phyloP scores from a whole-genome alignment of 2,329 filamentous ascomycete genomes.

The Chrysoporthe deuterocubensis region DNA sequence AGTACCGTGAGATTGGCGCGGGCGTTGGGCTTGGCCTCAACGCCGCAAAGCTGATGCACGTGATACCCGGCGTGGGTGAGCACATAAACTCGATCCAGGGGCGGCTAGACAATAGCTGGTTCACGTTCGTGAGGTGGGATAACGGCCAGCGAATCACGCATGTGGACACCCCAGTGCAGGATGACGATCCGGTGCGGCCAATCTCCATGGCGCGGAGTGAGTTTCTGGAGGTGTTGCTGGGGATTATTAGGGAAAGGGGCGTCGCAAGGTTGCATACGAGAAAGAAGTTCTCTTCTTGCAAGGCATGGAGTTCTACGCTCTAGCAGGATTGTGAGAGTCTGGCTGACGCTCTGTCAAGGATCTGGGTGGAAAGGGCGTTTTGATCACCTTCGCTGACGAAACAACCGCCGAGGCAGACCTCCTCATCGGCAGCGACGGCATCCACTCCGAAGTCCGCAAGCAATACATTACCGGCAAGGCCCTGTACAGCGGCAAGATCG shows the following conservation, averaged over 20 bases:
- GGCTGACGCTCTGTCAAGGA: slow-evolving; percentile 12
- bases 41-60: slow-evolving; percentile 31
- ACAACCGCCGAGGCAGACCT: slow-evolving; percentile 23
- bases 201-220: slow-evolving; percentile 25
- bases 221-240: slow-evolving; percentile 21
- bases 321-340: not conserved
- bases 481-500: slow-evolving; percentile 37
- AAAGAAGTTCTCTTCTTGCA: slow-evolving; percentile 17
- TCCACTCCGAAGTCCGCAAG: slow-evolving; percentile 26
- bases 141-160: slow-evolving; percentile 16
- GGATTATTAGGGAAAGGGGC: slow-evolving; percentile 11
- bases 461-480: slow-evolving; percentile 29
- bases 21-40: slow-evolving; percentile 41
- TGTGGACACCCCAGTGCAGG: slow-evolving; percentile 2
- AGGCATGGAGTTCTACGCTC: not conserved
- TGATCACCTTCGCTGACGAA: slow-evolving; percentile 21
- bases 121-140: slow-evolving; percentile 24
- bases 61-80: slow-evolving; percentile 16
- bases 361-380: slow-evolving; percentile 31
- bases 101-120: slow-evolving; percentile 15
- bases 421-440: slow-evolving; percentile 29
- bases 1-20: slow-evolving; percentile 26
- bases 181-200: slow-evolving; percentile 14
- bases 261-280: slow-evolving; percentile 20
- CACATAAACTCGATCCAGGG: slow-evolving; percentile 22